These are phyloP conservation scores for Penicillium sp. DNA, from an alignment of 2,329 filamentous ascomycete species.

Conservation along the genomic window DNA sequence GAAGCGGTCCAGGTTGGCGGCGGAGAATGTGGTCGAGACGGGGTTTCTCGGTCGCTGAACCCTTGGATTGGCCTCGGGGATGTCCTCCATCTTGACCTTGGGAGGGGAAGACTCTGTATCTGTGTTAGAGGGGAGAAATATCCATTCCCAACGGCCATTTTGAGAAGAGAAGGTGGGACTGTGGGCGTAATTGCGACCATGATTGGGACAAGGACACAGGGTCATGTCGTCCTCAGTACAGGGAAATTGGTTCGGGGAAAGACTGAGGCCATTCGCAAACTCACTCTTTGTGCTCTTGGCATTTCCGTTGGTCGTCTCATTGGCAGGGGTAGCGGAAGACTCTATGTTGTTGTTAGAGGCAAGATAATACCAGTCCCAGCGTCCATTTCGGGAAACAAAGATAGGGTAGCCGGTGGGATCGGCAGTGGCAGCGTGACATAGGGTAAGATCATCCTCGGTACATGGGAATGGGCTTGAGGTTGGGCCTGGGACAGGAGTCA, in stretches of 20 bases:
- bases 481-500: not conserved
- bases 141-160: not conserved
- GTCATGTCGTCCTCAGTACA: not conserved
- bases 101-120: not conserved
- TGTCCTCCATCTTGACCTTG: not conserved
- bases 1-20: not conserved
- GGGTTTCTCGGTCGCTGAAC: not conserved
- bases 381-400: not conserved
- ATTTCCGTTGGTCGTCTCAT: not conserved
- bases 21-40: not conserved
- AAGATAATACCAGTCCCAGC: constrained; percentile 1
- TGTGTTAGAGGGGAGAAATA: not conserved
- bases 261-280: not conserved
- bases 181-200: not conserved
- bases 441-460: not conserved
- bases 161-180: not conserved
- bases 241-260: not conserved
- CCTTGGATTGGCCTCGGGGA: not conserved
- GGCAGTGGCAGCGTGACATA: not conserved
- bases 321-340: not conserved
- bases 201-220: not conserved
- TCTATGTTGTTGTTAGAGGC: not conserved
- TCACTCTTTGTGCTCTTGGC: not conserved
- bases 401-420: not conserved
- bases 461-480: not conserved